Evolutionary conservation across 1,284 basidiomycete genomes (phyloP).

Genomic region (Ganoderma sinense): DNA sequence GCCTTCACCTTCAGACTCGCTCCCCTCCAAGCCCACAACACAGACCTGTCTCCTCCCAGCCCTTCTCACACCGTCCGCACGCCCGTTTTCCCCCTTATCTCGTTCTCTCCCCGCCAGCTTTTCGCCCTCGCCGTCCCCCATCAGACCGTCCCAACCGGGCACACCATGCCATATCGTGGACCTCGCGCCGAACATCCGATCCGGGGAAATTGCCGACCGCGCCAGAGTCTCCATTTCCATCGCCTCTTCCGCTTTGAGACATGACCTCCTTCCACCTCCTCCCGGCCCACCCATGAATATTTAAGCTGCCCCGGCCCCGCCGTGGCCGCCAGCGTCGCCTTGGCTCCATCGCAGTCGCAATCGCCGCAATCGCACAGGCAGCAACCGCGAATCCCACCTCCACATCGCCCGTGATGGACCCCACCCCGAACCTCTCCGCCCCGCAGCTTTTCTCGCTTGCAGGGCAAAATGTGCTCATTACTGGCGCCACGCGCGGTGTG

Average conservation of each 20-base stretch:
- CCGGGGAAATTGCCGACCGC: constrained; percentile 38
- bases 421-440: constrained; percentile 52
- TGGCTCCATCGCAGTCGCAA: constrained; percentile 16
- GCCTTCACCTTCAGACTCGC: not conserved
- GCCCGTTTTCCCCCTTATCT: not conserved
- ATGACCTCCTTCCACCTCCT: constrained; percentile 8
- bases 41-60: constrained; percentile 1
- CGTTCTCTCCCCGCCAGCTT: not conserved
- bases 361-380: constrained; percentile 13
- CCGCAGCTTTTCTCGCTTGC: constrained; percentile 66
- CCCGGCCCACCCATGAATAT: constrained; percentile 11
- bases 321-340: constrained; percentile 18
- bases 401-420: constrained; percentile 45
- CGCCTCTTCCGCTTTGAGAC: constrained; percentile 24
- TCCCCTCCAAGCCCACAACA: not conserved
- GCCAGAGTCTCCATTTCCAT: constrained; percentile 7
- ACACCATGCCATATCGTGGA: constrained; percentile 8
- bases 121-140: not conserved
- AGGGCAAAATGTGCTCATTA: constrained; percentile 71
- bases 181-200: constrained; percentile 37
- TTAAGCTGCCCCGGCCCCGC: constrained; percentile 16
- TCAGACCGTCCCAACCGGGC: not conserved
- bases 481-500: constrained; percentile 60
- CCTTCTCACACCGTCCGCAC: not conserved
- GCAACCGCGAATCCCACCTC: constrained; percentile 5